Conservation (phyloP, 2,329 filamentous ascomycete species). For the Drechslerella coelobrocha region DNA sequence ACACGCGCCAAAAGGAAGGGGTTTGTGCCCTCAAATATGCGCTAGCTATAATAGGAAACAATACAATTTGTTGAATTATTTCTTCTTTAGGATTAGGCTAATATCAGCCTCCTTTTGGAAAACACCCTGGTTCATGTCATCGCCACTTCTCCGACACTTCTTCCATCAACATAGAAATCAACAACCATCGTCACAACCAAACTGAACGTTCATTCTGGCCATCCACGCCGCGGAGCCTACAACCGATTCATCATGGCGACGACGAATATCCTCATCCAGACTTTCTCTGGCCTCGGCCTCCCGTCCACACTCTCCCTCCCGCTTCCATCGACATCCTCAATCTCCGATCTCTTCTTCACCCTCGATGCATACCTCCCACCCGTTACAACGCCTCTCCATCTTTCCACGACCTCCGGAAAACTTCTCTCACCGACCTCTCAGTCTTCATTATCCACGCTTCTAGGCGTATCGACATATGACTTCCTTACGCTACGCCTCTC, state of each 20-base stretch:
- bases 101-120: slow-evolving; percentile 33
- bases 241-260: slow-evolving; percentile 32
- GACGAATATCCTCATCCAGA: slow-evolving; percentile 72
- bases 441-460: slow-evolving; percentile 68
- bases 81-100: slow-evolving; percentile 1
- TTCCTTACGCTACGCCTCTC: slow-evolving; percentile 84
- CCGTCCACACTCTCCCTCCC: slow-evolving; percentile 84
- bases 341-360: slow-evolving; percentile 70
- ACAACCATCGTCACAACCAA: slow-evolving; percentile 4
- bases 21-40: slow-evolving; percentile 43
- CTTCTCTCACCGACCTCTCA: slow-evolving; percentile 84
- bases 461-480: slow-evolving; percentile 68
- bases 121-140: slow-evolving; percentile 28
- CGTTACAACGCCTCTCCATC: slow-evolving; percentile 67
- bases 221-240: neutral
- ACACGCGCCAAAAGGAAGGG: slow-evolving; percentile 35
- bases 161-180: slow-evolving; percentile 2
- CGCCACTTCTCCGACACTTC: slow-evolving; percentile 26
- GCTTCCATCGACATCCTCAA: slow-evolving; percentile 68
- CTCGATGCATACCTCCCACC: slow-evolving; percentile 64
- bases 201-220: neutral
- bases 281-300: slow-evolving; percentile 80
- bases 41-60: slow-evolving; percentile 18
- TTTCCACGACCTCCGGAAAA: slow-evolving; percentile 75
- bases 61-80: slow-evolving; percentile 10